Evolutionary conservation across 108 stramenopile genomes (phyloP).

Genomic region (Nannochloropsis gaditana): DNA sequence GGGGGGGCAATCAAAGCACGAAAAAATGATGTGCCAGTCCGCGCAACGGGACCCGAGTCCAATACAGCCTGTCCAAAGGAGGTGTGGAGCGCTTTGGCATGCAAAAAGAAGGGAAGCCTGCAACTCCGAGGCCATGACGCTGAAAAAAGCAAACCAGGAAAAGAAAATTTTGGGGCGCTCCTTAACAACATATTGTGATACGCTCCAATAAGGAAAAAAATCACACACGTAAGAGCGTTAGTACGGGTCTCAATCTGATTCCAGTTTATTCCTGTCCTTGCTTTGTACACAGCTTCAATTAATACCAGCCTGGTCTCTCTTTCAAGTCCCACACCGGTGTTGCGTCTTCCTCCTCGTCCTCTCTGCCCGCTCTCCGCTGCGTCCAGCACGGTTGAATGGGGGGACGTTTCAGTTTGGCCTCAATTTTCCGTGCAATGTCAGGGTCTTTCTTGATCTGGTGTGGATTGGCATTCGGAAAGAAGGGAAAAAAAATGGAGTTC

Average conservation of each 20-base stretch:
- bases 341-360: conserved; percentile 1
- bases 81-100: too few relatives aligned
- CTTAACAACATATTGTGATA: too few relatives aligned
- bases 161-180: too few relatives aligned
- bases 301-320: conserved; percentile 19
- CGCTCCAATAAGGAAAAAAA: not conserved
- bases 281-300: not conserved
- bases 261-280: too few relatives aligned
- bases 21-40: too few relatives aligned
- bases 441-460: conserved; percentile 1
- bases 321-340: not conserved
- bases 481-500: not conserved
- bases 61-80: too few relatives aligned
- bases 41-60: too few relatives aligned
- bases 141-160: too few relatives aligned
- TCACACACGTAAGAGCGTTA: not conserved
- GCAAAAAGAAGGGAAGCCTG: too few relatives aligned
- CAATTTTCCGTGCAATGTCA: not conserved
- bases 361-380: not conserved
- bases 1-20: too few relatives aligned
- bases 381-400: not conserved
- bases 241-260: too few relatives aligned
- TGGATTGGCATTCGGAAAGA: not conserved
- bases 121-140: too few relatives aligned
- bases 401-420: not conserved